A percentile compares a stretch with the other conserved stretches of the same genome.
Conservation (phyloP, 192 early-diverging fungal genomes). For the Bifiguratus adelaidae region DNA sequence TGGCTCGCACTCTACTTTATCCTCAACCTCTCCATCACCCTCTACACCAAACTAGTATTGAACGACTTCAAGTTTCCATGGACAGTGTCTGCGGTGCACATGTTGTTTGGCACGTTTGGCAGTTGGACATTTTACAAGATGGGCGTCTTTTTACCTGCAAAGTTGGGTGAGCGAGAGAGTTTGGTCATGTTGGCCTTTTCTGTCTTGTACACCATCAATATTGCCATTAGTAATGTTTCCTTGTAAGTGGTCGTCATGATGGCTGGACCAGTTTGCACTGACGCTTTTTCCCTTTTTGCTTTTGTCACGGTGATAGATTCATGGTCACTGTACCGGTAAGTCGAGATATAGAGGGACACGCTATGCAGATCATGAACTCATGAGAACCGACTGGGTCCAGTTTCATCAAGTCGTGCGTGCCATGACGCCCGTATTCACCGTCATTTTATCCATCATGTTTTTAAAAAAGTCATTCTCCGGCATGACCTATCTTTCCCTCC, state of each 20-base stretch:
- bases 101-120: constrained; percentile 43
- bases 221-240: constrained; percentile 59
- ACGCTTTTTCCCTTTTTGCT: background rate
- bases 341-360: too few relatives aligned
- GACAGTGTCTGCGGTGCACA: constrained; percentile 63
- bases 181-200: constrained; percentile 48
- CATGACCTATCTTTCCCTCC: constrained; percentile 27
- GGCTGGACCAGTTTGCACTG: background rate
- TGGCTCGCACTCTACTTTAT: constrained; percentile 45
- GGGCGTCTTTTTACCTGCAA: constrained; percentile 22
- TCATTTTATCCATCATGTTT: constrained; percentile 32
- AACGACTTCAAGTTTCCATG: constrained; percentile 55
- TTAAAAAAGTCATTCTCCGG: constrained; percentile 16
- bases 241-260: constrained; percentile 36
- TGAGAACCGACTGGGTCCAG: constrained; percentile 15
- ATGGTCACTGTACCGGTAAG: constrained; percentile 22
- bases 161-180: constrained; percentile 23
- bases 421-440: constrained; percentile 57
- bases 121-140: constrained; percentile 19
- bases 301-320: constrained; percentile 6
- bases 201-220: constrained; percentile 63
- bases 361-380: background rate
- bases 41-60: constrained; percentile 61
- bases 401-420: constrained; percentile 65
- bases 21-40: constrained; percentile 49